Evolutionary conservation across 2,329 filamentous ascomycete species (phyloP), one percentile per base, ranked within the genome.

Genomic region (Fusarium succisae): DNA sequence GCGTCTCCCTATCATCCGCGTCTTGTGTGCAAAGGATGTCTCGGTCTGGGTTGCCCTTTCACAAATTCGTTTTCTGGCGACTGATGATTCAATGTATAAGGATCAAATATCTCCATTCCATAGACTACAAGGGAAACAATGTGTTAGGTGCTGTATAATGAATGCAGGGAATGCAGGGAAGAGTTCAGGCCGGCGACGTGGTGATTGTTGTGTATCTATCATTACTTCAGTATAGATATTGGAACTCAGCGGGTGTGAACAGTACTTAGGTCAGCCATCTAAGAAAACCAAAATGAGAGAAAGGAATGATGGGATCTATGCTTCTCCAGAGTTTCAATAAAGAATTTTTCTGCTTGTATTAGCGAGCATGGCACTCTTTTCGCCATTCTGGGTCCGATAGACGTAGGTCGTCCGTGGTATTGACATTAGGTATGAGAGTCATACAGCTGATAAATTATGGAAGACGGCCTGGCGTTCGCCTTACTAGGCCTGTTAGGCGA

Each of bases 31-130:
- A 18, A 0, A n/a, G 5, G 15, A 9, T 6, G 1, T 12, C 4
- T 50, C 47, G 0, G 3, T 32, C 5, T 50, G 28, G 26, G 22
- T n/a, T 12, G 47, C 47, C 4, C 20, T 32, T 8, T 50, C 47
- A 4, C 45, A 28, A 5, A 1, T 1, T 18, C 2, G 0, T 13
- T 7, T 44, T 18, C 37, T 1, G 4, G 20, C 11, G 18, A 3
- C 18, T 20, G 17, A 18, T 12, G 37, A 38, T 38, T 1, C 11
- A 12, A 30, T 13, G 30, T 1, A 30, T 30, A 4, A 30, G 30
- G 30, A 30, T 4, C 30, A 11, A 1, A 10, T 30, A 30, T 12
- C 1, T 5, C 12, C 12, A 30, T 4, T 30, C 4, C 10, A 41
- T n/a, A 41, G 28, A 12, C 9, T 50, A 6, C 28, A 50, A 1